Evolutionary conservation across 345 rosid species (phyloP).

Genomic region (Gossypium longicalyx): DNA sequence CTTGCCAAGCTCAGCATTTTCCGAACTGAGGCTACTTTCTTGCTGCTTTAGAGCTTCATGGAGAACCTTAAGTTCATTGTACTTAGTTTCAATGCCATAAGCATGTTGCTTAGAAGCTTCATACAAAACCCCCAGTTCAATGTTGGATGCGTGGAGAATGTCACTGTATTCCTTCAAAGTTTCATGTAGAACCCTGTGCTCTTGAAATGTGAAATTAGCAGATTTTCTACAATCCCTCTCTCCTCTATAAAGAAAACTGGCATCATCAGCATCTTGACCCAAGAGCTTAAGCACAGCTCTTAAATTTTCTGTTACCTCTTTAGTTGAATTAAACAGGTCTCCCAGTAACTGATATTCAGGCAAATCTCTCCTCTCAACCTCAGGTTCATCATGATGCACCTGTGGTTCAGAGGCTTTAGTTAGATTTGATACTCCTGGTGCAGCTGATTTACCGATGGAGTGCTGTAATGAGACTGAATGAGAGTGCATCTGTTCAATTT

Average conservation of each 20-base stretch:
- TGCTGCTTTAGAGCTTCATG: constrained; percentile 41
- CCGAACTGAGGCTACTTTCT: constrained; percentile 38
- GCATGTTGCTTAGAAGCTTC: constrained; percentile 58
- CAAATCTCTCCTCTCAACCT: constrained; percentile 33
- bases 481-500: constrained; percentile 42
- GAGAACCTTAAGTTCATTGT: constrained; percentile 42
- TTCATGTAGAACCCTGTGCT: constrained; percentile 44
- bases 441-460: constrained; percentile 36
- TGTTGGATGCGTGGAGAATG: constrained; percentile 45
- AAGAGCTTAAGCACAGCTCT: constrained; percentile 53
- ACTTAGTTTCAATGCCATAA: constrained; percentile 35
- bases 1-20: constrained; percentile 45
- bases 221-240: constrained; percentile 39
- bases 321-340: constrained; percentile 41
- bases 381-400: constrained; percentile 49
- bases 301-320: constrained; percentile 47
- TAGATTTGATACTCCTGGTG: constrained; percentile 61
- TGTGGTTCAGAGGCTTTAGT: constrained; percentile 80
- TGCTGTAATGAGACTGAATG: constrained; percentile 29
- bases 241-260: constrained; percentile 31
- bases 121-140: constrained; percentile 55
- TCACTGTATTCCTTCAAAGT: constrained; percentile 41
- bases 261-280: constrained; percentile 43
- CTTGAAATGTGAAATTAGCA: constrained; percentile 32
- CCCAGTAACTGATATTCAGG: constrained; percentile 33